These are phyloP conservation scores for Cyanodermella asteris DNA, from an alignment of 2,329 filamentous ascomycete genomes.

Conservation along the genomic window DNA sequence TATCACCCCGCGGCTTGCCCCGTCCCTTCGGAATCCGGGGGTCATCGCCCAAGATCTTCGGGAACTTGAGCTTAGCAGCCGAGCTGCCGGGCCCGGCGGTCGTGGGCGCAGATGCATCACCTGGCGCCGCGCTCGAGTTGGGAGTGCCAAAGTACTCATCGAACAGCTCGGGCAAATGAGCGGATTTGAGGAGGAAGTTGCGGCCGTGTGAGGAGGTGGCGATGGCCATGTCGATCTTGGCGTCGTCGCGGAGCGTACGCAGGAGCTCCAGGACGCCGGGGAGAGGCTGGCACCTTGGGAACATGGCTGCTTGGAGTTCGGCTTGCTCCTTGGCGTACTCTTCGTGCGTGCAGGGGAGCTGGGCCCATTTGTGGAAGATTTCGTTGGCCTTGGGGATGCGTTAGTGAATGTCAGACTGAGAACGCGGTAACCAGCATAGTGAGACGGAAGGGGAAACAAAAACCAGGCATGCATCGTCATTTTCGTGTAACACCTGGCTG, in stretches of 20 bases:
- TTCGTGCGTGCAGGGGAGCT: conserved; percentile 53
- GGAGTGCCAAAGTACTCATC: no score
- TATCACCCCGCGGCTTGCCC: conserved; percentile 91
- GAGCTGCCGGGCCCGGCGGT: conserved; percentile 31
- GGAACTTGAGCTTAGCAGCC: conserved; percentile 48
- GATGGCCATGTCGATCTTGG: conserved; percentile 54
- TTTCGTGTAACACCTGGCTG: no score
- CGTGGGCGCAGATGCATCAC: no score
- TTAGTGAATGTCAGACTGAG: conserved; percentile 2
- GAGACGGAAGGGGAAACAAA: not conserved
- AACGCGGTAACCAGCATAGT: not conserved
- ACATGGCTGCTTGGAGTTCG: conserved; percentile 46
- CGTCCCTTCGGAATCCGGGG: conserved; percentile 49
- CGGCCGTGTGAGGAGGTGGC: conserved; percentile 54
- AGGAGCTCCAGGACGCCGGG: conserved; percentile 58
- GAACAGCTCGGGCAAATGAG: conserved; percentile 30
- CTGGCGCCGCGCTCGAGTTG: no score
- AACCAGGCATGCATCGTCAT: conserved; percentile 2
- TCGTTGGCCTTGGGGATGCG: conserved; percentile 24
- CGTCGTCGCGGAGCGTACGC: conserved; percentile 13
- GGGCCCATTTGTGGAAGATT: conserved; percentile 61
- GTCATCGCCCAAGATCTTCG: conserved; percentile 71
- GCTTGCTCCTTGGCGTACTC: conserved; percentile 41
- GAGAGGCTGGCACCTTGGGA: conserved; percentile 52
- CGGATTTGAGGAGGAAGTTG: conserved; percentile 62